Conservation (phyloP, 345 rosid species). For the Triadica sebifera region DNA sequence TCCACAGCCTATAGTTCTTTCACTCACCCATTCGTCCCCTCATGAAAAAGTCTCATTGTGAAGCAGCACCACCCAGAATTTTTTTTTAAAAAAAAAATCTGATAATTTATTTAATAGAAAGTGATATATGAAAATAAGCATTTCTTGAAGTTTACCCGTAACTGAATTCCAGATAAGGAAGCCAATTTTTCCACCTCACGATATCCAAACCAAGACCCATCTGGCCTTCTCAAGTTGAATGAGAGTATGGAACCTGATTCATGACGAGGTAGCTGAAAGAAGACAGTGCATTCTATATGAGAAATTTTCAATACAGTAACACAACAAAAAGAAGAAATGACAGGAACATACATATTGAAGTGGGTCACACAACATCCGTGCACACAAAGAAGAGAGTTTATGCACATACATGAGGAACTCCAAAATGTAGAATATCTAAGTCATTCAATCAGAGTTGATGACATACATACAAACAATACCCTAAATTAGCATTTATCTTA, state of each 20-base stretch:
- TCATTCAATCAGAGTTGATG: neutral
- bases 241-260: conserved; percentile 65
- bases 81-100: neutral
- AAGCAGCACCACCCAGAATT: neutral
- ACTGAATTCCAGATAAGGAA: conserved; percentile 82
- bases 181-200: conserved; percentile 95
- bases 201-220: conserved; percentile 94
- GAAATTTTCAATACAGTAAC: neutral
- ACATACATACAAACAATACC: neutral
- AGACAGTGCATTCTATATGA: conserved; percentile 21
- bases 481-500: neutral
- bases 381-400: neutral
- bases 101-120: neutral
- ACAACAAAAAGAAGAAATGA: neutral
- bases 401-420: neutral
- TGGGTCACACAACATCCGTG: neutral
- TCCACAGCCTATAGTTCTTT: neutral
- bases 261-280: conserved; percentile 43
- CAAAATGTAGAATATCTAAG: neutral
- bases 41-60: neutral
- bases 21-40: neutral
- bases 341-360: neutral
- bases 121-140: neutral
- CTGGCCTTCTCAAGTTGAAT: conserved; percentile 85
- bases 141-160: conserved; percentile 64